These are phyloP conservation scores for Arthroderma sp. DNA, from an alignment of 2,329 filamentous ascomycete genomes.

Conservation along the genomic window DNA sequence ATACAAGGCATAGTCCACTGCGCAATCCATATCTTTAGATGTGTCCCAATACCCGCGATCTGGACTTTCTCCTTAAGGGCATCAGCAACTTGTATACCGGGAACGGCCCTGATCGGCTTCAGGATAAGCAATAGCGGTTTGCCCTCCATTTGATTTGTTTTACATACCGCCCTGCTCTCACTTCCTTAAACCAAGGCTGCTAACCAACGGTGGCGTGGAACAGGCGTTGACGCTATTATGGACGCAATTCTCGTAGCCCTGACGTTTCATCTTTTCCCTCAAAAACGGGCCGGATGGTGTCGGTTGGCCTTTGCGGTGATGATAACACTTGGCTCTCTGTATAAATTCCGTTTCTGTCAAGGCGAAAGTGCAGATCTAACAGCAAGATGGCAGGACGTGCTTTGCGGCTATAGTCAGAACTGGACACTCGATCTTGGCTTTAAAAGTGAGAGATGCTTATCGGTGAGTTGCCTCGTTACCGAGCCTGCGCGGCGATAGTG, in stretches of 20 bases:
- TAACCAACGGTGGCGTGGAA: neutral
- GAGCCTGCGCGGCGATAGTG: neutral
- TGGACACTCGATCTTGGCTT: conserved; percentile 24
- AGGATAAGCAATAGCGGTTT: conserved; percentile 1
- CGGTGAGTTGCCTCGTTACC: conserved; percentile 16
- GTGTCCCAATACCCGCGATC: conserved; percentile 31
- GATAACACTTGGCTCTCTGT: conserved; percentile 33
- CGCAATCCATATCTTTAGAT: conserved; percentile 32
- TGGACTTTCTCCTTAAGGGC: conserved; percentile 29
- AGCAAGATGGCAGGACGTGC: conserved; percentile 21
- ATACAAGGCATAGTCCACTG: too few relatives aligned
- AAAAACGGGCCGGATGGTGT: conserved; percentile 16
- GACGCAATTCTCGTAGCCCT: neutral
- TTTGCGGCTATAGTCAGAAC: conserved; percentile 30
- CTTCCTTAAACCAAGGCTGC: neutral
- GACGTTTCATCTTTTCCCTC: conserved; percentile 2
- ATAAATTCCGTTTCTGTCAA: conserved; percentile 6
- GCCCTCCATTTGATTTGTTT: neutral
- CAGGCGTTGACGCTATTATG: neutral
- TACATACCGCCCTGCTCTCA: neutral
- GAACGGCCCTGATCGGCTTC: neutral
- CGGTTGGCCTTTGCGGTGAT: conserved; percentile 30
- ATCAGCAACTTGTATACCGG: neutral
- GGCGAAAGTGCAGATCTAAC: neutral
- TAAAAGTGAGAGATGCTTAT: conserved; percentile 20